Evolutionary conservation across 2,329 filamentous ascomycete genomes (phyloP).

Genomic region (Cladosporium sp.): DNA sequence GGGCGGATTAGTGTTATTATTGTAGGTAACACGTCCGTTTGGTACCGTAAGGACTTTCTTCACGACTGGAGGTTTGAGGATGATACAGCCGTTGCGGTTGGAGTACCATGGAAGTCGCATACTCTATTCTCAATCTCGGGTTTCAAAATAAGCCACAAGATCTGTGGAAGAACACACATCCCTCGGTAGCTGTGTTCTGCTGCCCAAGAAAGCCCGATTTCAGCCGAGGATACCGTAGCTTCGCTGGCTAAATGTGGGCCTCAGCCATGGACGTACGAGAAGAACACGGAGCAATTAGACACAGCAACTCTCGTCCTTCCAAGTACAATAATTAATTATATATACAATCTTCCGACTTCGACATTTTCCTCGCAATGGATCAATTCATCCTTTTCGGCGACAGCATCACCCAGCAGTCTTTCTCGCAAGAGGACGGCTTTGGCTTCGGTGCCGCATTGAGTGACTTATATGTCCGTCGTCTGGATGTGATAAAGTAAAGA

Average conservation of each 20-base stretch:
- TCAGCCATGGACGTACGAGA: neutral
- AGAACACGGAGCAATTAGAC: slow-evolving; percentile 2
- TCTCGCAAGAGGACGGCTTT: slow-evolving; percentile 59
- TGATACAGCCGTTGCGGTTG: too few relatives aligned
- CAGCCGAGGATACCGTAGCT: neutral
- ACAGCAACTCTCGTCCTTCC: neutral
- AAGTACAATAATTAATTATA: neutral
- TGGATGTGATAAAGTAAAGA: slow-evolving; percentile 72
- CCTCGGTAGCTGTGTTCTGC: neutral
- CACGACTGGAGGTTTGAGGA: too few relatives aligned
- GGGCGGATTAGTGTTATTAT: too few relatives aligned
- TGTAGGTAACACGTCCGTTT: neutral
- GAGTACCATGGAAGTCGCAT: too few relatives aligned
- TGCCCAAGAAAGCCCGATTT: neutral
- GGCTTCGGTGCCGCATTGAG: slow-evolving; percentile 70
- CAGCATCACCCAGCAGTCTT: slow-evolving; percentile 72
- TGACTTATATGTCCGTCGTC: slow-evolving; percentile 64
- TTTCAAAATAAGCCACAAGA: too few relatives aligned
- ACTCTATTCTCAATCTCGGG: too few relatives aligned
- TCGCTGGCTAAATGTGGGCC: slow-evolving; percentile 3
- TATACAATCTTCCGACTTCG: neutral
- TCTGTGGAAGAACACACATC: too few relatives aligned
- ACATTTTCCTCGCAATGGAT: slow-evolving; percentile 42
- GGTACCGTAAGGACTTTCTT: too few relatives aligned
- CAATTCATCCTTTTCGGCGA: slow-evolving; percentile 77